A percentile compares a stretch with the other conserved stretches of the same genome.
These are phyloP conservation scores for Daedaleopsis sinensis DNA, from an alignment of 768 basidiomycete genomes.

Conservation along the genomic window DNA sequence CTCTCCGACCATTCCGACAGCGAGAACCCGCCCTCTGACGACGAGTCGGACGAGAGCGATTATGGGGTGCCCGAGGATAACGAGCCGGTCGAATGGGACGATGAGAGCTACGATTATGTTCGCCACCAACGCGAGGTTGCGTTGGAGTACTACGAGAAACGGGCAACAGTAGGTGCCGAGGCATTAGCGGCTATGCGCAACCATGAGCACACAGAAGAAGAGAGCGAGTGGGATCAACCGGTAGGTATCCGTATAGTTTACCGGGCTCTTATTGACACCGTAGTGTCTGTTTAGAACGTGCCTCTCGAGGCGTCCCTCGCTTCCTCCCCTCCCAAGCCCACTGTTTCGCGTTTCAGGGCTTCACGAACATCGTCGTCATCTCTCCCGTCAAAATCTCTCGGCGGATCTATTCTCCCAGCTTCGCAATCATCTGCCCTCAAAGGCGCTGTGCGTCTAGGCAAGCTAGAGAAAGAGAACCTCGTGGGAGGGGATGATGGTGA, in stretches of 20 bases:
- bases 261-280: neutral
- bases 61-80: constrained; percentile 32
- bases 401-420: constrained; percentile 32
- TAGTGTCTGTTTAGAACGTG: constrained; percentile 40
- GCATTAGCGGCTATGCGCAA: constrained; percentile 54
- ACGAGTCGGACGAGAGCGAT: constrained; percentile 31
- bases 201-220: constrained; percentile 42
- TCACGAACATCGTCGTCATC: constrained; percentile 34
- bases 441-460: constrained; percentile 33
- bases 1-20: constrained; percentile 20
- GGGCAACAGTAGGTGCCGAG: constrained; percentile 55
- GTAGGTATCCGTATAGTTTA: constrained; percentile 29
- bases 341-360: constrained; percentile 69
- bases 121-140: constrained; percentile 77
- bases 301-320: constrained; percentile 45
- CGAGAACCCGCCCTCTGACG: constrained; percentile 6
- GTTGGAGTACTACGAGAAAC: constrained; percentile 68
- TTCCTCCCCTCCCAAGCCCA: constrained; percentile 45
- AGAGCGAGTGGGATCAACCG: constrained; percentile 46
- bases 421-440: constrained; percentile 29
- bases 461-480: constrained; percentile 30
- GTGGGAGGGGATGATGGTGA: constrained; percentile 35
- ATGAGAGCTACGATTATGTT: constrained; percentile 61
- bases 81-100: constrained; percentile 50
- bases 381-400: constrained; percentile 34